A percentile compares a stretch with the other conserved stretches of the same genome.
These are phyloP conservation scores for Oleoguttula mirabilis DNA, from an alignment of 495 filamentous ascomycete species.

Conservation along the genomic window DNA sequence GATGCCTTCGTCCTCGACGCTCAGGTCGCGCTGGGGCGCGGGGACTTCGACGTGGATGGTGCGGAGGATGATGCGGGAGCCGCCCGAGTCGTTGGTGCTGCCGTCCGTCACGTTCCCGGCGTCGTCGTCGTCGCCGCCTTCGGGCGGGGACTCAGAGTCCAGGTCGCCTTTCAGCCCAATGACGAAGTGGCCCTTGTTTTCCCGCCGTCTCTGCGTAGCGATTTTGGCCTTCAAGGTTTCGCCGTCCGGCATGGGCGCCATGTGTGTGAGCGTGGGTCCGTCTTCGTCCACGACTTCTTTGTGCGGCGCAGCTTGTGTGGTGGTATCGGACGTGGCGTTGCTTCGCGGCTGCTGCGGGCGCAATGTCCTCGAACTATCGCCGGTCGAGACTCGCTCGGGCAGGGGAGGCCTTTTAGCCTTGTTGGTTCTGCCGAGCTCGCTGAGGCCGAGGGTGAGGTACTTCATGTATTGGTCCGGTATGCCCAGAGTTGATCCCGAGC, in stretches of 20 bases:
- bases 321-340: not conserved
- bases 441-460: constrained; percentile 37
- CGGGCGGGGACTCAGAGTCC: not conserved
- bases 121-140: constrained; percentile 32
- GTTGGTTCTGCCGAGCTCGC: constrained; percentile 10
- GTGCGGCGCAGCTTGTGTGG: not conserved
- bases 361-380: not conserved
- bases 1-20: not conserved
- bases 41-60: constrained; percentile 37
- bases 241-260: constrained; percentile 32
- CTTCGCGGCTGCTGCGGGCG: not conserved
- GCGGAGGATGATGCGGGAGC: constrained; percentile 37
- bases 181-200: constrained; percentile 49
- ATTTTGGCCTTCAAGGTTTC: constrained; percentile 21
- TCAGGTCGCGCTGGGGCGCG: not conserved
- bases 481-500: constrained; percentile 35
- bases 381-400: not conserved
- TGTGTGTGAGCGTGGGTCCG: constrained; percentile 14
- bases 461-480: constrained; percentile 39
- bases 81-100: constrained; percentile 31
- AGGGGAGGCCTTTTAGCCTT: constrained; percentile 6
- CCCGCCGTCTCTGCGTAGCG: constrained; percentile 23
- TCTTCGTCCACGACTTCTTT: not conserved
- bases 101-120: constrained; percentile 24
- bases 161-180: constrained; percentile 58